A percentile compares a stretch with the other conserved stretches of the same genome.
phyloP scores from a whole-genome alignment of 257 asterid genomes.

The Ilex aquifolium region DNA sequence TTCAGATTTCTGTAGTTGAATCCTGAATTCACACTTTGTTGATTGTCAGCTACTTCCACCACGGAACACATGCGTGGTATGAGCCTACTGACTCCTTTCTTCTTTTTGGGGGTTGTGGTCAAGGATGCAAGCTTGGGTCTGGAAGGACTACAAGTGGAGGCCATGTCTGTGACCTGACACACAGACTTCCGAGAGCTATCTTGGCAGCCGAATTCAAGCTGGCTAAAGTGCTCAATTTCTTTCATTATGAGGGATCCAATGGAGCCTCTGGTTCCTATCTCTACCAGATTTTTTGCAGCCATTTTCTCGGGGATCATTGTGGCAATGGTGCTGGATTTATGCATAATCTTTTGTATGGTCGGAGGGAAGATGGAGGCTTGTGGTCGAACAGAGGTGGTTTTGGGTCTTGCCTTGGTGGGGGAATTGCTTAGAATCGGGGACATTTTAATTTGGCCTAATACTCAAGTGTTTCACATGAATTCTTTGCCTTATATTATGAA shows the following conservation, averaged over 20 bases:
- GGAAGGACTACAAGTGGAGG: conserved; percentile 16
- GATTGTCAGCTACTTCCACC: conserved; percentile 46
- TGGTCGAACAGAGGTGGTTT: conserved; percentile 11
- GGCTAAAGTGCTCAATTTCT: conserved; percentile 29
- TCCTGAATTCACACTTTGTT: conserved; percentile 11
- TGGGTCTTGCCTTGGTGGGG: conserved; percentile 17
- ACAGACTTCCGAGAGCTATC: conserved; percentile 8
- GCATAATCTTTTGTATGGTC: conserved; percentile 16
- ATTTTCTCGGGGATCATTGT: conserved; percentile 21
- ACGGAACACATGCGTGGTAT: conserved; percentile 39
- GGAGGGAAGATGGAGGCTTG: conserved; percentile 22
- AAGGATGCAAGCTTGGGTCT: conserved; percentile 25
- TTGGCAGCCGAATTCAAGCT: conserved; percentile 16
- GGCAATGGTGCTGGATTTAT: conserved; percentile 15
- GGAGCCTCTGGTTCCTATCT: conserved; percentile 28
- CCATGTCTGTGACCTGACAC: conserved; percentile 18
- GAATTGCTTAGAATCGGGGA: conserved; percentile 15
- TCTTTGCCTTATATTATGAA: conserved; percentile 20
- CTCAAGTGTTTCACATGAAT: conserved; percentile 10
- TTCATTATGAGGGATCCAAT: conserved; percentile 37
- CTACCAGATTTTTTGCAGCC: conserved; percentile 24
- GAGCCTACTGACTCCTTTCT: conserved; percentile 31
- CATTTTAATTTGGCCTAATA: conserved; percentile 20
- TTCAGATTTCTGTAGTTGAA: conserved; percentile 29
- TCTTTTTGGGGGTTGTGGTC: conserved; percentile 26